These are phyloP conservation scores for Symmetrospora coprosmae DNA, from an alignment of 768 basidiomycete genomes.

Conservation along the genomic window DNA sequence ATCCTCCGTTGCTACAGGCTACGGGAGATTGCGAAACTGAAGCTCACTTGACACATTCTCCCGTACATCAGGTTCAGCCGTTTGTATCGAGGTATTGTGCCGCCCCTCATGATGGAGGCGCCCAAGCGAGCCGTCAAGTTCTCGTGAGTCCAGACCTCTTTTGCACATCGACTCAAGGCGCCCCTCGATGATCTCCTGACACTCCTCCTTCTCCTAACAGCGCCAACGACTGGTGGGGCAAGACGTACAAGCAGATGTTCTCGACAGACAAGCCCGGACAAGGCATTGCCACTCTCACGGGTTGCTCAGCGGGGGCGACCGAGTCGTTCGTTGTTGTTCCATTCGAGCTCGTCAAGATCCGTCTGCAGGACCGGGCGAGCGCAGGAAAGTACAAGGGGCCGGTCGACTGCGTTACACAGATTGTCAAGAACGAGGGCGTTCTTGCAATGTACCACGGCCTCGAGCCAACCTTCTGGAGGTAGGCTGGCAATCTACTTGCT, in stretches of 20 bases:
- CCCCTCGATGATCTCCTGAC: neutral
- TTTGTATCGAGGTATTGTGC: constrained; percentile 88
- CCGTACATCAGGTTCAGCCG: constrained; percentile 55
- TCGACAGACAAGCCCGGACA: constrained; percentile 80
- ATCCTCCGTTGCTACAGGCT: no score
- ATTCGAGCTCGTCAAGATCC: constrained; percentile 56
- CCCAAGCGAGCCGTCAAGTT: constrained; percentile 92
- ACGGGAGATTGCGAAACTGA: no score
- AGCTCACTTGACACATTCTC: neutral
- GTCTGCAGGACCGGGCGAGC: constrained; percentile 82
- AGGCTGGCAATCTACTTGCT: constrained; percentile 23
- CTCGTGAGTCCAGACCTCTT: constrained; percentile 23
- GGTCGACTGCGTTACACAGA: constrained; percentile 70
- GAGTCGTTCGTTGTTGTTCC: constrained; percentile 73
- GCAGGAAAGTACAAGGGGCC: constrained; percentile 64
- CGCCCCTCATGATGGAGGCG: constrained; percentile 85
- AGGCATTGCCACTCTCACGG: constrained; percentile 70
- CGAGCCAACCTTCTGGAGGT: constrained; percentile 98
- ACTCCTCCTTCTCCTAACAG: no score
- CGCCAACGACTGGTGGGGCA: constrained; percentile 92
- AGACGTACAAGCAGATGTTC: constrained; percentile 49
- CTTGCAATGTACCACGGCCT: constrained; percentile 84
- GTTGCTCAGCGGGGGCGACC: constrained; percentile 85
- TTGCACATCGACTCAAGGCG: constrained; percentile 44
- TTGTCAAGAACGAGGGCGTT: constrained; percentile 61